These are phyloP conservation scores for Oryza glaberrima DNA, from an alignment of 176 grass and related monocot species.

Conservation along the genomic window DNA sequence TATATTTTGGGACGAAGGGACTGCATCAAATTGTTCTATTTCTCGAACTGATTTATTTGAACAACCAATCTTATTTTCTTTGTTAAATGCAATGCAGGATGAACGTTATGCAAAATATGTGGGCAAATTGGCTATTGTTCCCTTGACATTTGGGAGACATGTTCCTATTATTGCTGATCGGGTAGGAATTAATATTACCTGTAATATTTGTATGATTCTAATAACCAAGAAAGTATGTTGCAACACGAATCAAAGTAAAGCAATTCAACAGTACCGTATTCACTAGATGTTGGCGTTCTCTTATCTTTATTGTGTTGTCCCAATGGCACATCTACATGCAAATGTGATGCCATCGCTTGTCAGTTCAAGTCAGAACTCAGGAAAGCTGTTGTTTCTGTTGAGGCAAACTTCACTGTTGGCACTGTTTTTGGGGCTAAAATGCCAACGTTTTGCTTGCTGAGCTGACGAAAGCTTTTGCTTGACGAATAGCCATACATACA, in stretches of 20 bases:
- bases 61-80: constrained; percentile 17
- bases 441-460: neutral
- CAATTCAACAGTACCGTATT: constrained; percentile 26
- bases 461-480: constrained; percentile 22
- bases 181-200: constrained; percentile 56
- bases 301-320: neutral
- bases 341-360: neutral
- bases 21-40: constrained; percentile 30
- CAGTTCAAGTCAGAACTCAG: constrained; percentile 19
- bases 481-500: neutral
- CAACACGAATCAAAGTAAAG: constrained; percentile 36
- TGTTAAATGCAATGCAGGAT: constrained; percentile 64
- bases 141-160: constrained; percentile 92
- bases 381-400: constrained; percentile 32
- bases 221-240: constrained; percentile 4
- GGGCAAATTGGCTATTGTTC: constrained; percentile 89
- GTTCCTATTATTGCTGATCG: constrained; percentile 94
- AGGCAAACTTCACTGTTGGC: neutral
- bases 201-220: constrained; percentile 31
- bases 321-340: neutral
- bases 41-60: constrained; percentile 16
- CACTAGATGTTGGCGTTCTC: neutral
- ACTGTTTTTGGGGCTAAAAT: constrained; percentile 14
- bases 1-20: no score
- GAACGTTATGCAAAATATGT: constrained; percentile 80